phyloP scores from a whole-genome alignment of 1,284 basidiomycete species.

The Cryptococcus depauperatus region DNA sequence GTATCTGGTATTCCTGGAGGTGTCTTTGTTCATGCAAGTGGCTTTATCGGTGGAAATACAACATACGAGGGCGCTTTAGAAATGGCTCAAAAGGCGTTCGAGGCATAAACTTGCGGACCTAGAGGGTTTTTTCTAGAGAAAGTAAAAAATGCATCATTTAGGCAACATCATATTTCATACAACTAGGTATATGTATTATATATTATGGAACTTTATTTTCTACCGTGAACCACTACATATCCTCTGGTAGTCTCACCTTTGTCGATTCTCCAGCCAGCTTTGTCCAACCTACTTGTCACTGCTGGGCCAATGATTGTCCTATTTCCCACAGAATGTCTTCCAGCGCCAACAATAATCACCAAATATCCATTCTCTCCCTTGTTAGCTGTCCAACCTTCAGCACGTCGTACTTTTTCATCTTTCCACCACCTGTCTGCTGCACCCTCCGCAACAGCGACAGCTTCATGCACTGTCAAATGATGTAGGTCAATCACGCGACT shows the following conservation, averaged over 20 bases:
- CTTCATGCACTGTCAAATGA: slow-evolving; percentile 36
- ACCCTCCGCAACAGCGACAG: slow-evolving; percentile 27
- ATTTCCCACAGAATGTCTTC: slow-evolving; percentile 36
- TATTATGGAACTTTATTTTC: slow-evolving; percentile 1
- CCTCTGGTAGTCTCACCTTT: slow-evolving; percentile 28
- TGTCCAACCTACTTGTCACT: slow-evolving; percentile 29
- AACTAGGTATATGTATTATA: not conserved
- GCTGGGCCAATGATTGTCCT: slow-evolving; percentile 40
- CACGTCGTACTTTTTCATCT: slow-evolving; percentile 36
- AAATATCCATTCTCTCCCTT: slow-evolving; percentile 51
- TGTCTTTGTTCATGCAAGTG: slow-evolving; percentile 88
- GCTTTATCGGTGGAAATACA: slow-evolving; percentile 94
- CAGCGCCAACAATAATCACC: slow-evolving; percentile 38
- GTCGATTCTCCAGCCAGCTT: slow-evolving; percentile 36
- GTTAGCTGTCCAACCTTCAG: slow-evolving; percentile 58
- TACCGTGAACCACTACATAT: slow-evolving; percentile 34
- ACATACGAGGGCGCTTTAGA: slow-evolving; percentile 78
- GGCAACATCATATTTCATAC: not conserved
- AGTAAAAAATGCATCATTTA: not conserved
- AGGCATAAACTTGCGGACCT: slow-evolving; percentile 9
- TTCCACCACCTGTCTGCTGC: slow-evolving; percentile 25
- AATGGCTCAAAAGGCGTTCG: slow-evolving; percentile 63
- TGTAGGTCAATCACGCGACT: slow-evolving; percentile 32
- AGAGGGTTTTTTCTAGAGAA: slow-evolving; percentile 1
- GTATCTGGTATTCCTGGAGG: slow-evolving; percentile 71